Base-by-base conservation (phyloP, 441 rosid species). In the Adansonia madagascariensis region DNA sequence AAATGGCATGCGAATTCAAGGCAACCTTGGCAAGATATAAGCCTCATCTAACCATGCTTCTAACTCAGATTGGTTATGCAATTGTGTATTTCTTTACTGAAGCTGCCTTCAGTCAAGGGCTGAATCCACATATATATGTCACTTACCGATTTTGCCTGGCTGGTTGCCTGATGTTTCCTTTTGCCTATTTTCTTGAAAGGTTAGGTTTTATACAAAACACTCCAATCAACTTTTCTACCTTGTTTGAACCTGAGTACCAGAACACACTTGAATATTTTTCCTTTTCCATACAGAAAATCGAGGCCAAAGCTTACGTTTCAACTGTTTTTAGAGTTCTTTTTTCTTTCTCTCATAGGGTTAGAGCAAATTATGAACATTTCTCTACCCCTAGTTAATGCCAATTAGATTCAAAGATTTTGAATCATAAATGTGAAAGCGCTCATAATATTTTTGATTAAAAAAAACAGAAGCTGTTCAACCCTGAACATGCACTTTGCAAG, bases 181-280 rank as follows among this genome's bases (percentile, higher is more conserved):
- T 89, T 65, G 96, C 96, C 52, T 90, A 82, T 79, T 82, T 89
- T 69, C 80, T 86, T 2, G 96, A 90, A 78, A 89, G 91, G 94
- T 89, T 89, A 77, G 20, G 44, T 46, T 43, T 6, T 35, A 62
- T 41, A 72, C 15, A 20, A 0, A 14, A 61, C 69, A 47, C 60
- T 62, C 41, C 3, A 4, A 35, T 71, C 62, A 0, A 2, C 9
- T 52, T 63, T 9, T 11, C 39, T 3, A 31, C 43, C 18, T 52
- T 52, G 2, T n/a, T 52, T 17, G 2, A 62, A 62, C 67, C 24
- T 11, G 15, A 53, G 52, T 43, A 43, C 50, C 43, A 39, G 22
- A 6, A 3, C 15, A 27, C 41, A 20, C 63, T 22, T 8, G 10
- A 22, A 22, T 59, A 59, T 22, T 22, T 35, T 22, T 60, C 10